Percentiles rank a stretch among this genome's conserved stretches.
Conservation (phyloP, 306 rosid genomes). For the Mucuna pruriens region DNA sequence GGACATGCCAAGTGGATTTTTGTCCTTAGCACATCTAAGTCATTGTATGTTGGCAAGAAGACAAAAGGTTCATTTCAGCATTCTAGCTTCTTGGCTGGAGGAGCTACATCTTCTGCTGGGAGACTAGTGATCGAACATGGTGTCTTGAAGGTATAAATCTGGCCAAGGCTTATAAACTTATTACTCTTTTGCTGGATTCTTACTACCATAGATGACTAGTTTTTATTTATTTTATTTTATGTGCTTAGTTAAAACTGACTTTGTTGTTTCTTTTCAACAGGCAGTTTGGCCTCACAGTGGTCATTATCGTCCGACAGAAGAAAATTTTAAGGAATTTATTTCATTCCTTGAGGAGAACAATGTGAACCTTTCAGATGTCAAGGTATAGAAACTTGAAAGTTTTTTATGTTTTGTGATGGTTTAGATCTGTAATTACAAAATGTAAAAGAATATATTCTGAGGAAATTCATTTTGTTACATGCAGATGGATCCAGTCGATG, state of each 20-base stretch:
- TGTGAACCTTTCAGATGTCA: slow-evolving; percentile 79
- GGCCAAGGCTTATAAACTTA: not conserved
- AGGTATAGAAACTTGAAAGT: slow-evolving; percentile 58
- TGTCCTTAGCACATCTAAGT: slow-evolving; percentile 89
- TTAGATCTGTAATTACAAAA: slow-evolving; percentile 20
- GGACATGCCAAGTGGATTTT: slow-evolving; percentile 87
- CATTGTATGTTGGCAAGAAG: slow-evolving; percentile 88
- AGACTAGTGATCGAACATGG: slow-evolving; percentile 87
- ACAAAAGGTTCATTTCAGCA: slow-evolving; percentile 95
- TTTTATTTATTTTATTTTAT: not conserved
- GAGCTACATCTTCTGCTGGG: slow-evolving; percentile 98
- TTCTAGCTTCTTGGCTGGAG: slow-evolving; percentile 99
- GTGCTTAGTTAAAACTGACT: slow-evolving; percentile 30
- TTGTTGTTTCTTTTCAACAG: slow-evolving; percentile 58
- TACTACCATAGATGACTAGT: not conserved
- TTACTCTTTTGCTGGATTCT: slow-evolving; percentile 12
- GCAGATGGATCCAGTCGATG: slow-evolving; percentile 82
- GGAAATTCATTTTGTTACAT: slow-evolving; percentile 35
- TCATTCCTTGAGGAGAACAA: slow-evolving; percentile 84
- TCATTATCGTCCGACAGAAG: slow-evolving; percentile 89
- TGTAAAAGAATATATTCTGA: slow-evolving; percentile 37
- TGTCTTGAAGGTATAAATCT: slow-evolving; percentile 70
- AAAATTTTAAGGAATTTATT: slow-evolving; percentile 81
- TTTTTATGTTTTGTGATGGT: not conserved
- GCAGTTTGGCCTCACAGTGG: slow-evolving; percentile 99